Conservation (phyloP, 768 basidiomycete species). For the Ramaria sp. region DNA sequence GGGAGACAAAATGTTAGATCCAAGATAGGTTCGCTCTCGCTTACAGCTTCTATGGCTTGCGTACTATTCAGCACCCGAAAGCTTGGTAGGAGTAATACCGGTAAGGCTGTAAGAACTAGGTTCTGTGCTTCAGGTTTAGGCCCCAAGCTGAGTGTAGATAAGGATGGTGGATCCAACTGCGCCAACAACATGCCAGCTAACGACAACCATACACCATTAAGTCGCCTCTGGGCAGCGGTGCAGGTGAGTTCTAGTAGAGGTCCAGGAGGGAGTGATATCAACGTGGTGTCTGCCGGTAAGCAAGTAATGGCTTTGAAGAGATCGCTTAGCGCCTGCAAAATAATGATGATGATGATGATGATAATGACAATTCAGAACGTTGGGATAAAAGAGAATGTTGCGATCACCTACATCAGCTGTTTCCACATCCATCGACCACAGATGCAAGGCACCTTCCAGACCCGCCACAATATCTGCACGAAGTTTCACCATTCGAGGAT, state of each 20-base stretch:
- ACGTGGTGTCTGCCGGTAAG: slow-evolving; percentile 61
- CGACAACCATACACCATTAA: slow-evolving; percentile 69
- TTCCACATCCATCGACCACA: slow-evolving; percentile 74
- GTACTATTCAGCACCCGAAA: slow-evolving; percentile 41
- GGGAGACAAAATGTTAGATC: not conserved
- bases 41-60: slow-evolving; percentile 60
- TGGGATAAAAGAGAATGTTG: no score
- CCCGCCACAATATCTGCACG: slow-evolving; percentile 55
- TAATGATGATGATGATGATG: not conserved
- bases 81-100: slow-evolving; percentile 47
- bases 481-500: slow-evolving; percentile 49
- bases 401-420: slow-evolving; percentile 55
- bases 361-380: not conserved
- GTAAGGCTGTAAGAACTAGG: slow-evolving; percentile 44
- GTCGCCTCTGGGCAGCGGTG: slow-evolving; percentile 53
- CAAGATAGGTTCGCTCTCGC: slow-evolving; percentile 16
- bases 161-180: slow-evolving; percentile 67
- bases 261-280: slow-evolving; percentile 71
- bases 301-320: slow-evolving; percentile 80
- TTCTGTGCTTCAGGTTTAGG: slow-evolving; percentile 45
- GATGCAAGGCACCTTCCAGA: slow-evolving; percentile 48
- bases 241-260: slow-evolving; percentile 77
- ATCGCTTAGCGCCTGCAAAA: slow-evolving; percentile 59
- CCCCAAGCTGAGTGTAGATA: slow-evolving; percentile 37
- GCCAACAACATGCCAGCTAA: slow-evolving; percentile 70